phyloP scores from a whole-genome alignment of 257 asterid genomes.

The Agastache rugosa region DNA sequence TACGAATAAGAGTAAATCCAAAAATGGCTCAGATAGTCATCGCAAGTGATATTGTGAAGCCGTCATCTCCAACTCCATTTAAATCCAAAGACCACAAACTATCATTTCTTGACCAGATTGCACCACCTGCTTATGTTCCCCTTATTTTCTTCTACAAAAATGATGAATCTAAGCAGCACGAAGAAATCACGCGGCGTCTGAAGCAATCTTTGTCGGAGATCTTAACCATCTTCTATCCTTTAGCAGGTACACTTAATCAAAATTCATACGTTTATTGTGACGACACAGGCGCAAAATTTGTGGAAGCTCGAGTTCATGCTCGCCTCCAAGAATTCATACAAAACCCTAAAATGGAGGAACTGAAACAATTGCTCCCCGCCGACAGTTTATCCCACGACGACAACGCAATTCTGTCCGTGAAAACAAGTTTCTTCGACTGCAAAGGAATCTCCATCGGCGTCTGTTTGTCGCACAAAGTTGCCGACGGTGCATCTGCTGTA shows the following conservation, averaged over 20 bases:
- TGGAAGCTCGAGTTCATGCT: conserved; percentile 16
- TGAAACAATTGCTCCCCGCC: not conserved
- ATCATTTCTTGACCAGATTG: not conserved
- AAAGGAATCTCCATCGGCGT: conserved; percentile 19
- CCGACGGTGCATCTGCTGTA: not conserved
- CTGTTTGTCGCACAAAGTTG: conserved; percentile 29
- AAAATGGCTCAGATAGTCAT: not conserved
- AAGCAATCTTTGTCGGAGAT: not conserved
- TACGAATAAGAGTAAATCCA: too few relatives aligned
- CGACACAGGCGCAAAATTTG: not conserved
- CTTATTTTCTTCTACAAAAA: conserved; percentile 13
- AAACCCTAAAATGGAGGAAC: conserved; percentile 9
- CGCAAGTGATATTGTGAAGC: not conserved
- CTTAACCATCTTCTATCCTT: not conserved
- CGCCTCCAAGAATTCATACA: not conserved
- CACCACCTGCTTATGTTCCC: not conserved
- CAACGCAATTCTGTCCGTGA: not conserved
- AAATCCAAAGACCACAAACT: not conserved
- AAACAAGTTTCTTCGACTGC: conserved; percentile 26
- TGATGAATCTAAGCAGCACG: not conserved
- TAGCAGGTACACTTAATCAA: not conserved
- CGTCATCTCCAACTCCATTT: conserved; percentile 1
- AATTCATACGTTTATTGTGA: not conserved
- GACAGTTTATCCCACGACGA: not conserved
- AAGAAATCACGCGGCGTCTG: not conserved